Evolutionary conservation across 2,329 filamentous ascomycete species (phyloP).

Genomic region (Penicillium brevicompactum): DNA sequence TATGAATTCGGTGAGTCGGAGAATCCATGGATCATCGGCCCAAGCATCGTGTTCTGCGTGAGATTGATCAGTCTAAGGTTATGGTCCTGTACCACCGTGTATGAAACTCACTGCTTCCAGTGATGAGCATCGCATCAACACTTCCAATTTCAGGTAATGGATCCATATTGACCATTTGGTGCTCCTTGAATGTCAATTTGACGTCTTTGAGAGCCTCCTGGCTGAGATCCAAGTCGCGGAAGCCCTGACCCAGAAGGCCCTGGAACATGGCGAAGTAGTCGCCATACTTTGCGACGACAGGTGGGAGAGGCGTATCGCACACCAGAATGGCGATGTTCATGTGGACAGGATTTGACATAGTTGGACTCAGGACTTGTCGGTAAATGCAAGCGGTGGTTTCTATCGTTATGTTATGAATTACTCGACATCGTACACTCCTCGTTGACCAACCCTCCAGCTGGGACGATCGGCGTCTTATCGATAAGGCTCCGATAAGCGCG

Average conservation of each 20-base stretch:
- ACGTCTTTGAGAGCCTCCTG: slow-evolving; percentile 1
- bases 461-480: too few species aligned
- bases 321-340: slow-evolving; percentile 31
- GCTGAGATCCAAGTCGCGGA: slow-evolving; percentile 9
- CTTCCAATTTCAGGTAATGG: slow-evolving; percentile 26
- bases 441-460: too few species aligned
- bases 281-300: slow-evolving; percentile 29
- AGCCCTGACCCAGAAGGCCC: slow-evolving; percentile 21
- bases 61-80: background rate
- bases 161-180: slow-evolving; percentile 26
- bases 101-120: slow-evolving; percentile 32
- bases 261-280: slow-evolving; percentile 27
- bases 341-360: background rate
- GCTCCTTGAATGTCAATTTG: slow-evolving; percentile 22
- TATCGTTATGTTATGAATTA: too few species aligned
- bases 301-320: slow-evolving; percentile 33
- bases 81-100: background rate
- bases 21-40: slow-evolving; percentile 49
- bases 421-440: too few species aligned
- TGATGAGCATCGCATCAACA: slow-evolving; percentile 30
- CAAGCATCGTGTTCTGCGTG: slow-evolving; percentile 42
- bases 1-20: slow-evolving; percentile 46
- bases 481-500: slow-evolving; percentile 9
- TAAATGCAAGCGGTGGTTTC: too few species aligned
- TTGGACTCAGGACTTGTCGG: slow-evolving; percentile 10